Conservation (phyloP, 495 filamentous ascomycete species). For the Lasiosphaeris hirsuta region DNA sequence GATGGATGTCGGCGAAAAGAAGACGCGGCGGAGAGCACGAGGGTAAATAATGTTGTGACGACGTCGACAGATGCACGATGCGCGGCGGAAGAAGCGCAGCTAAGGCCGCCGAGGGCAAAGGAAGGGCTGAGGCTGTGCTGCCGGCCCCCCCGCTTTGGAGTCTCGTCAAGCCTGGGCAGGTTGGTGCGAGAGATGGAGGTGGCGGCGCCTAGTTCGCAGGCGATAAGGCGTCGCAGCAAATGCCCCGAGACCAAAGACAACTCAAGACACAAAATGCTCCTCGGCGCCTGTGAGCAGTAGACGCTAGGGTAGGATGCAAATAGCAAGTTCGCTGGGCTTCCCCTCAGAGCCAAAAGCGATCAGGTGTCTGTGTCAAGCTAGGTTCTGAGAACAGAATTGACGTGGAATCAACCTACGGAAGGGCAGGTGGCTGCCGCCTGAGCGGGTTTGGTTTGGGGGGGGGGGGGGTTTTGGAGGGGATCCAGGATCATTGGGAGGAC, state of each 20-base stretch:
- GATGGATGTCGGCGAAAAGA: constrained; percentile 6
- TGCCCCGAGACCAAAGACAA: constrained; percentile 1
- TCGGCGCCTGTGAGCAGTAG: background rate
- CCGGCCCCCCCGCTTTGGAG: constrained; percentile 20
- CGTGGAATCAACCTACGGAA: background rate
- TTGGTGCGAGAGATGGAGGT: constrained; percentile 6
- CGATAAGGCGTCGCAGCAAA: constrained; percentile 7
- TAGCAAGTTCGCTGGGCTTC: background rate
- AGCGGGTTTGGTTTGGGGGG: background rate
- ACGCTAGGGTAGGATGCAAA: background rate
- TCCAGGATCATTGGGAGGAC: too few relatives aligned
- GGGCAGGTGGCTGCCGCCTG: background rate
- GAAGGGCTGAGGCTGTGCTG: constrained; percentile 35
- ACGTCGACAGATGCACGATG: constrained; percentile 3
- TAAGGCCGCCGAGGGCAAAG: constrained; percentile 6
- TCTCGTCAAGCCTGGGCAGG: constrained; percentile 11
- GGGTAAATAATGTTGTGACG: background rate
- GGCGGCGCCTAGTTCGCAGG: background rate
- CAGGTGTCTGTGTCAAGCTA: constrained; percentile 6
- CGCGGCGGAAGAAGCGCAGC: background rate
- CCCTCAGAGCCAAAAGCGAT: background rate
- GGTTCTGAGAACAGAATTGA: background rate
- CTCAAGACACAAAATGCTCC: too few relatives aligned
- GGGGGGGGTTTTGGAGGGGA: too few relatives aligned
- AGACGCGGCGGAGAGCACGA: constrained; percentile 4